Evolutionary conservation across 495 filamentous ascomycete species (phyloP).

Genomic region (Daldinia loculata): DNA sequence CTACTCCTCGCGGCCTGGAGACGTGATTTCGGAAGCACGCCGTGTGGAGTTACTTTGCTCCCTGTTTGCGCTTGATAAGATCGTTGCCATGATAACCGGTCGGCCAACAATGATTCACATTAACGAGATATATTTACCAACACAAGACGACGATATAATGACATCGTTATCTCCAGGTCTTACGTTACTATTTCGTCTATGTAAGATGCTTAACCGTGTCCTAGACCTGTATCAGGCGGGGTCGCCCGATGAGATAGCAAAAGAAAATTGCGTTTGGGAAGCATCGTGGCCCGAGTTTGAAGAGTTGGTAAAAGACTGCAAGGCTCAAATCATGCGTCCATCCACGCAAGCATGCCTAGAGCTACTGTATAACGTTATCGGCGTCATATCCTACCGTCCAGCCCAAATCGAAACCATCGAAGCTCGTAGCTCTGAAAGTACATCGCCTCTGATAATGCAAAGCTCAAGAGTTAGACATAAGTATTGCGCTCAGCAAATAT

Average conservation of each 20-base stretch:
- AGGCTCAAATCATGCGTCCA: conserved; percentile 6
- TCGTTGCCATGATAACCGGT: conserved; percentile 65
- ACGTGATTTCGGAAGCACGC: conserved; percentile 24
- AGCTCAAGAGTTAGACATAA: conserved; percentile 17
- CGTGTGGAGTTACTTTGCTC: conserved; percentile 61
- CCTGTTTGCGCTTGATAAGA: conserved; percentile 68
- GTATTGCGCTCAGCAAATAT: conserved; percentile 25
- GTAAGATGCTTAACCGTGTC: conserved; percentile 61
- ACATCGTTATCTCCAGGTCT: conserved; percentile 31
- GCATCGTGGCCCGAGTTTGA: conserved; percentile 65
- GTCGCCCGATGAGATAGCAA: conserved; percentile 43
- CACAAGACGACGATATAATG: conserved; percentile 53
- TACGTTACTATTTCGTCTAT: conserved; percentile 36
- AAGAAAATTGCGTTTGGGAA: conserved; percentile 53
- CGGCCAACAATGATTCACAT: conserved; percentile 63
- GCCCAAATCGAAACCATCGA: not conserved
- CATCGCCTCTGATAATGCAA: not conserved
- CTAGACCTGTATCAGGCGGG: conserved; percentile 65
- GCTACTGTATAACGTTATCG: conserved; percentile 21
- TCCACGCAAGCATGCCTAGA: conserved; percentile 19
- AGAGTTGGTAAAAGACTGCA: conserved; percentile 54
- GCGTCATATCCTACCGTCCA: conserved; percentile 30
- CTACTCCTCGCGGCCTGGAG: conserved; percentile 42
- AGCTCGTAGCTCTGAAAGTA: not conserved
- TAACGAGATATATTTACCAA: conserved; percentile 60